Evolutionary conservation across 2,329 filamentous ascomycete genomes (phyloP).

Genomic region (Alternaria sp.): DNA sequence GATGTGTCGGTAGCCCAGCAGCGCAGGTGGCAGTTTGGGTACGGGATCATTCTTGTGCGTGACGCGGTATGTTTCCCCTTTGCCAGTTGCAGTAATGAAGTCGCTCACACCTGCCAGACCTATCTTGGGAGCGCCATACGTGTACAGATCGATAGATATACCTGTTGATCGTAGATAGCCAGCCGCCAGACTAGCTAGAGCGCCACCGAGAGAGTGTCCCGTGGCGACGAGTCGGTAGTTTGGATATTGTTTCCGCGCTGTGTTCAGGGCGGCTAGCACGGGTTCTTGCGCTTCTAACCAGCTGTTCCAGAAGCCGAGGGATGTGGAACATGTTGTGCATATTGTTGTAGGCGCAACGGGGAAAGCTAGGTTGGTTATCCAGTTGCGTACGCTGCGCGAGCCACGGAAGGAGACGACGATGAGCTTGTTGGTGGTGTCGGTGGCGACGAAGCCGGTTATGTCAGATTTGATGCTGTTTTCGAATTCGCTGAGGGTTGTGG

Average conservation of each 20-base stretch:
- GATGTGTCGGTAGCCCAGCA: constrained; percentile 71
- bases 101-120: constrained; percentile 65
- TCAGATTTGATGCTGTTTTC: constrained; percentile 55
- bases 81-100: constrained; percentile 63
- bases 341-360: constrained; percentile 53
- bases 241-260: constrained; percentile 59
- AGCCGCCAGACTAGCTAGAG: constrained; percentile 68
- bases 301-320: constrained; percentile 67
- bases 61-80: constrained; percentile 66
- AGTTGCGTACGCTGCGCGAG: constrained; percentile 67
- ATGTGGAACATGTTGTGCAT: constrained; percentile 60
- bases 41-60: constrained; percentile 74
- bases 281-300: constrained; percentile 63
- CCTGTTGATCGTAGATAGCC: constrained; percentile 63
- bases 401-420: constrained; percentile 71
- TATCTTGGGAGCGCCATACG: constrained; percentile 71
- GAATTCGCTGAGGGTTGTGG: constrained; percentile 59
- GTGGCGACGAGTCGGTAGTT: constrained; percentile 65
- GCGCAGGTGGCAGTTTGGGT: constrained; percentile 69
- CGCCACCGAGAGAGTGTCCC: constrained; percentile 74
- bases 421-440: constrained; percentile 58
- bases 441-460: constrained; percentile 58
- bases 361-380: constrained; percentile 64
- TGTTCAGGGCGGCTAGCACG: constrained; percentile 57
- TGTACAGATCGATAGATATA: constrained; percentile 65